Evolutionary conservation across 1,139 yeast species (phyloP).

Genomic region (Saccharomyces hybrid): DNA sequence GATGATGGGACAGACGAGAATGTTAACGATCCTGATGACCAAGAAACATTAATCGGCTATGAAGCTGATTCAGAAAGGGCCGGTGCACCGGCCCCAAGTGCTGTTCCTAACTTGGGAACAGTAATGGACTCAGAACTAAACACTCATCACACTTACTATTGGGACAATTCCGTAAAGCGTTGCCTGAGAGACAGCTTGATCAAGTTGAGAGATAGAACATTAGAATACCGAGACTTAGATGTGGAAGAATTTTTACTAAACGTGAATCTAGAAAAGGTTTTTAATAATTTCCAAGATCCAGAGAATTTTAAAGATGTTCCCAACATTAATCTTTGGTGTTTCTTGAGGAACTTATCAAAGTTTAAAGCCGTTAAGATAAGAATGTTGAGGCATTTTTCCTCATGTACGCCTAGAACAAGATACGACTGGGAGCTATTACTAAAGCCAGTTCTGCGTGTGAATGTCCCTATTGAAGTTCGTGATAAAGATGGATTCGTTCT

Average conservation of each 20-base stretch:
- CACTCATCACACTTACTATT: constrained; percentile 13
- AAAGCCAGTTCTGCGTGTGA: constrained; percentile 31
- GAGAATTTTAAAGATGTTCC: constrained; percentile 29
- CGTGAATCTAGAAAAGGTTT: constrained; percentile 14
- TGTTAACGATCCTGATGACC: constrained; percentile 16
- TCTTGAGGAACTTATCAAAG: constrained; percentile 26
- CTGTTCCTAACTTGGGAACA: neutral
- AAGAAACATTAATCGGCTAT: constrained; percentile 20
- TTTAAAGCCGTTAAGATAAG: constrained; percentile 32
- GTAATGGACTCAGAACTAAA: constrained; percentile 1
- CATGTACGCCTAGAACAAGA: constrained; percentile 33
- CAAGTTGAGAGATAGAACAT: constrained; percentile 1
- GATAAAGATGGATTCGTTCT: constrained; percentile 34
- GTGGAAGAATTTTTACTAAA: constrained; percentile 10
- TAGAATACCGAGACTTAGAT: constrained; percentile 7
- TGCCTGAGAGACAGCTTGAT: constrained; percentile 15
- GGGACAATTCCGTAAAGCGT: constrained; percentile 20
- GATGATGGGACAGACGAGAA: constrained; percentile 1
- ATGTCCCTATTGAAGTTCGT: constrained; percentile 32
- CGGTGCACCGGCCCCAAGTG: neutral
- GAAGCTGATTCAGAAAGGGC: neutral
- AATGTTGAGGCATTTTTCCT: constrained; percentile 32
- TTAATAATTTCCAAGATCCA: constrained; percentile 25
- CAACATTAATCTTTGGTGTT: constrained; percentile 30
- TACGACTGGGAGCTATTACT: constrained; percentile 34